Evolutionary conservation across 805 yeast species (phyloP).

Genomic region (Suhomyces sp.): DNA sequence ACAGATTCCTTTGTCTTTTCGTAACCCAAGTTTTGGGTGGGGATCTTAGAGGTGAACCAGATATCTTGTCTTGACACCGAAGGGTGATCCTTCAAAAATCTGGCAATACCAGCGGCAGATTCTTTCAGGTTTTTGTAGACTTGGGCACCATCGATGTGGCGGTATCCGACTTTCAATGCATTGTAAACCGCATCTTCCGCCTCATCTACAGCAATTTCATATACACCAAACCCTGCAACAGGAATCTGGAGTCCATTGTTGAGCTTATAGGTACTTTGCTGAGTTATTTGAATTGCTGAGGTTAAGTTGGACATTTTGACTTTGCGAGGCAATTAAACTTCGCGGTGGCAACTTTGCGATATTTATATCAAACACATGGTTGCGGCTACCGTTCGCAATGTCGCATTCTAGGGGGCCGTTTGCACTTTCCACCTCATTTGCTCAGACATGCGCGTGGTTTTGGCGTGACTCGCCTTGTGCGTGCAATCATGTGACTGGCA

Average conservation of each 20-base stretch:
- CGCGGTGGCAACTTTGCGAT: background rate
- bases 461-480: background rate
- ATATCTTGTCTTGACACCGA: slow-evolving; percentile 29
- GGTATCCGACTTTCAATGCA: slow-evolving; percentile 65
- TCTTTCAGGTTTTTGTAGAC: slow-evolving; percentile 63
- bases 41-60: slow-evolving; percentile 38
- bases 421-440: background rate
- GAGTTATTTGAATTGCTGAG: slow-evolving; percentile 33
- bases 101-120: slow-evolving; percentile 55
- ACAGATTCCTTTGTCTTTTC: slow-evolving; percentile 31
- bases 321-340: background rate
- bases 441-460: background rate
- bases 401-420: background rate
- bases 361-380: background rate
- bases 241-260: slow-evolving; percentile 59
- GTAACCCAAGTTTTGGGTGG: slow-evolving; percentile 32
- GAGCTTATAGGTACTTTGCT: slow-evolving; percentile 39
- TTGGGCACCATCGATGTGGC: slow-evolving; percentile 74
- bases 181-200: slow-evolving; percentile 46
- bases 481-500: background rate
- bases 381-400: background rate
- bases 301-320: slow-evolving; percentile 34
- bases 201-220: slow-evolving; percentile 36
- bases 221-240: slow-evolving; percentile 56
- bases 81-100: slow-evolving; percentile 49